A percentile compares a stretch with the other conserved stretches of the same genome.
Evolutionary conservation across 305 asterid genomes (phyloP).

Genomic region (Rubia balearica): DNA sequence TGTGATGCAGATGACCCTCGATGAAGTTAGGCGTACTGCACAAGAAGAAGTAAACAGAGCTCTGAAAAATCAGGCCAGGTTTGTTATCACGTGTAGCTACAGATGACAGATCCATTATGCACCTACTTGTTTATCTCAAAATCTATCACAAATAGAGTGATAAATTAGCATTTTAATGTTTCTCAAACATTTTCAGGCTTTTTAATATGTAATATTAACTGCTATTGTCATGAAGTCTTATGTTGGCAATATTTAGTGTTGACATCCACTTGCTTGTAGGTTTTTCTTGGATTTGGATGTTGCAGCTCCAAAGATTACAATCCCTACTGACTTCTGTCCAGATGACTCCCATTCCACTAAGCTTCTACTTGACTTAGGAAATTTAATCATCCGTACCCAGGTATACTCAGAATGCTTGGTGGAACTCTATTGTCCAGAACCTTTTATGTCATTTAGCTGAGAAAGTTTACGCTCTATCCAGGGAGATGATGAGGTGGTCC

Average conservation of each 20-base stretch:
- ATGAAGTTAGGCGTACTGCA: constrained; percentile 95
- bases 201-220: not conserved
- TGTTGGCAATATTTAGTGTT: not conserved
- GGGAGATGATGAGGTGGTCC: constrained; percentile 62
- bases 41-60: constrained; percentile 79
- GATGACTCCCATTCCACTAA: constrained; percentile 71
- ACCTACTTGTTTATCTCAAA: not conserved
- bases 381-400: constrained; percentile 75
- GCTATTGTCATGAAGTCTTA: not conserved
- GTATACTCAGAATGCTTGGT: constrained; percentile 29
- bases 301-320: constrained; percentile 93
- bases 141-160: not conserved
- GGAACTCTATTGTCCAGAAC: not conserved
- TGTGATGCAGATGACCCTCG: constrained; percentile 57
- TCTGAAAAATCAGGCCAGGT: constrained; percentile 81
- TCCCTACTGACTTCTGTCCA: constrained; percentile 83
- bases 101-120: not conserved
- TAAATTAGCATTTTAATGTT: not conserved
- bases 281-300: constrained; percentile 88
- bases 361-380: constrained; percentile 95
- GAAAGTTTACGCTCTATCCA: constrained; percentile 31
- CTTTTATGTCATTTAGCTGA: constrained; percentile 9
- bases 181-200: not conserved
- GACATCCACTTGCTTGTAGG: constrained; percentile 42
- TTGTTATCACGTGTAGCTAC: constrained; percentile 17